Percentiles rank a stretch among this genome's conserved stretches.
phyloP scores from a whole-genome alignment of 2,329 filamentous ascomycete genomes.

The Cytospora piceae region DNA sequence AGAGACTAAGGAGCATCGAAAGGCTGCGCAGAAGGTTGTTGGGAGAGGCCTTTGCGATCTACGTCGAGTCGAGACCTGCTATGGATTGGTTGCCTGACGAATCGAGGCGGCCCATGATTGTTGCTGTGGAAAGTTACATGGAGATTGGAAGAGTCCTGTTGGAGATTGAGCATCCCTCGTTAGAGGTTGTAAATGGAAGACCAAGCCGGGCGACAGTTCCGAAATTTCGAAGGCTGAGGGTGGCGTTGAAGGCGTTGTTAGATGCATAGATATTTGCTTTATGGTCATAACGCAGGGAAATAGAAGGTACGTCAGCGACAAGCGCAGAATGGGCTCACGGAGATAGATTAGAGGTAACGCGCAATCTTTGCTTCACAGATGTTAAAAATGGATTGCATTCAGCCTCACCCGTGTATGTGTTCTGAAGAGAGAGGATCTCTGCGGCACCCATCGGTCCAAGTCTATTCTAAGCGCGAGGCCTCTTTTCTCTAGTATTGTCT shows the following conservation, averaged over 20 bases:
- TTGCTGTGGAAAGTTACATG: conserved; percentile 35
- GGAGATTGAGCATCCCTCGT: conserved; percentile 23
- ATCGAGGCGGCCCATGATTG: conserved; percentile 51
- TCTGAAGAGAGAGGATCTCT: too few species aligned
- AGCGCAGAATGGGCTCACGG: too few species aligned
- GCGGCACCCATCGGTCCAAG: too few species aligned
- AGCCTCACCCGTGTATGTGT: too few species aligned
- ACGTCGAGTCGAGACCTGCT: conserved; percentile 55
- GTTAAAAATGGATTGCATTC: too few species aligned
- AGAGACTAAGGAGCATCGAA: conserved; percentile 37
- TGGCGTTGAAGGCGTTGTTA: conserved; percentile 31
- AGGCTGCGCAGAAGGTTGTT: conserved; percentile 58
- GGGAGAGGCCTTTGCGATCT: conserved; percentile 63
- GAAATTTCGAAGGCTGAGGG: conserved; percentile 29
- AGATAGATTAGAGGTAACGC: too few species aligned
- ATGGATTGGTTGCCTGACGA: conserved; percentile 66
- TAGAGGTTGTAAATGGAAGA: conserved; percentile 12
- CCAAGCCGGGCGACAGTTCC: conserved; percentile 33
- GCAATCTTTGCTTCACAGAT: too few species aligned
- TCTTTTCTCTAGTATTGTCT: too few species aligned
- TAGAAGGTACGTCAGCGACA: not conserved
- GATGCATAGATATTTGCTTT: conserved; percentile 4
- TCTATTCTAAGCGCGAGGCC: too few species aligned
- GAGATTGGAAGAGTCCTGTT: conserved; percentile 33
- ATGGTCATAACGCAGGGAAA: not conserved